These are phyloP conservation scores for Daldinia sp. DNA, from an alignment of 2,329 filamentous ascomycete species.

Conservation along the genomic window DNA sequence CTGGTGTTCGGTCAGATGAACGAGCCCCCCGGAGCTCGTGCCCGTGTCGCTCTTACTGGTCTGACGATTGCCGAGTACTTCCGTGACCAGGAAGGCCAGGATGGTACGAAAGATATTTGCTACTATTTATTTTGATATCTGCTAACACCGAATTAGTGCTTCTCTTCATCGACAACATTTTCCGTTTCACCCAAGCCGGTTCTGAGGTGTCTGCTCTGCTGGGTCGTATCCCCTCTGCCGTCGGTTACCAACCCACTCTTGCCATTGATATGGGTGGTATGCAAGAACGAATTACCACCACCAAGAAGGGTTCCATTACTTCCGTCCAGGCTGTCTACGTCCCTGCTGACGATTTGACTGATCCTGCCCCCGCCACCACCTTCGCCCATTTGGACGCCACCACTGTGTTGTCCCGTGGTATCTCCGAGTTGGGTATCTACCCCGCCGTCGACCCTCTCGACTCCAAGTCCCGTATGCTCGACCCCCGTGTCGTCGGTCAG, in stretches of 20 bases:
- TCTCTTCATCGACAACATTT: conserved; percentile 99
- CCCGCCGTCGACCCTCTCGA: conserved; percentile 99
- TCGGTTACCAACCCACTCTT: conserved; percentile 99
- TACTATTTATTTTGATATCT: not conserved
- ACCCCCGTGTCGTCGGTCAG: conserved; percentile 97
- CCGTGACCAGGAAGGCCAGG: conserved; percentile 81
- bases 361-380: conserved; percentile 98
- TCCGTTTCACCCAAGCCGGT: conserved; percentile 99
- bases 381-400: conserved; percentile 99
- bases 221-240: conserved; percentile 99
- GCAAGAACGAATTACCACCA: conserved; percentile 99
- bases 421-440: conserved; percentile 99
- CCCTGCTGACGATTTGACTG: conserved; percentile 99
- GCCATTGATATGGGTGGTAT: conserved; percentile 99
- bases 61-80: conserved; percentile 86
- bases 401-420: conserved; percentile 99
- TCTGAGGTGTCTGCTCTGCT: conserved; percentile 99
- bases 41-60: conserved; percentile 98
- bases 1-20: conserved; percentile 99
- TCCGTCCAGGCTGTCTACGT: conserved; percentile 99
- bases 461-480: conserved; percentile 99
- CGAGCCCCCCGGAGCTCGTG: conserved; percentile 99
- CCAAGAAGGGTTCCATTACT: conserved; percentile 99
- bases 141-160: conserved; percentile 71
- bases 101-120: conserved; percentile 68